A percentile compares a stretch with the other conserved stretches of the same genome.
Evolutionary conservation across 75 land plant genomes (phyloP).

Genomic region (Selaginella tamariscina): DNA sequence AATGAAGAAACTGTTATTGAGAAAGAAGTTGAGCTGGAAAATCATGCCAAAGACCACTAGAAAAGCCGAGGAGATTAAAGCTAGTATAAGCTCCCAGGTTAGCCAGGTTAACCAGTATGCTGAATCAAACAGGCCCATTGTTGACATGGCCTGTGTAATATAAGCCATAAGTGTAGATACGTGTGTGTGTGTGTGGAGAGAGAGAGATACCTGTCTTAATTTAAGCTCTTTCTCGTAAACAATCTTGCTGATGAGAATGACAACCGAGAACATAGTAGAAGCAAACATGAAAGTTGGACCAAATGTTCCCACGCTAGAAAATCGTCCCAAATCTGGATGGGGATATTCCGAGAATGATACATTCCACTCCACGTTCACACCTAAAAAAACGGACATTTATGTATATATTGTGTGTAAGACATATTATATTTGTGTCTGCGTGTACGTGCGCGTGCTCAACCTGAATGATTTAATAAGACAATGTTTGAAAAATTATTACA

Average conservation of each 20-base stretch:
- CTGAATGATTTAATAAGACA: too few relatives aligned
- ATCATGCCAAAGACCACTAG: constrained; percentile 87
- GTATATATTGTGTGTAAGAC: too few relatives aligned
- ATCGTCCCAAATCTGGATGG: constrained; percentile 60
- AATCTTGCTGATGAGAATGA: constrained; percentile 67
- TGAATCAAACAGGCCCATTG: constrained; percentile 93
- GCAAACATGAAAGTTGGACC: constrained; percentile 89
- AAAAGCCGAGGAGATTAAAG: constrained; percentile 53
- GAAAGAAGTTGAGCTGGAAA: constrained; percentile 84
- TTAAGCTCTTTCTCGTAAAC: constrained; percentile 76
- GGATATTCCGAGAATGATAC: constrained; percentile 77
- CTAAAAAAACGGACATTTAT: constrained; percentile 34
- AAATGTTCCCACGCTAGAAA: constrained; percentile 38
- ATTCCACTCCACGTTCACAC: constrained; percentile 55
- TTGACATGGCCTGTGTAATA: constrained; percentile 62
- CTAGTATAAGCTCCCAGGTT: constrained; percentile 60
- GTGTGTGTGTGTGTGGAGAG: not conserved
- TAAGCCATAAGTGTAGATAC: not conserved
- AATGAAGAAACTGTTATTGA: constrained; percentile 61
- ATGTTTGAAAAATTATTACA: too few relatives aligned
- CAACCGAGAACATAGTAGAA: constrained; percentile 89
- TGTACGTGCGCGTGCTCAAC: too few relatives aligned
- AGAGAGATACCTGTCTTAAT: constrained; percentile 72
- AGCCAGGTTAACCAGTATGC: constrained; percentile 95
- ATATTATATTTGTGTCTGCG: too few relatives aligned